Percentiles rank a stretch among this genome's conserved stretches.
phyloP scores from a whole-genome alignment of 805 yeast genomes.

The Lipomyces chichibuensis region DNA sequence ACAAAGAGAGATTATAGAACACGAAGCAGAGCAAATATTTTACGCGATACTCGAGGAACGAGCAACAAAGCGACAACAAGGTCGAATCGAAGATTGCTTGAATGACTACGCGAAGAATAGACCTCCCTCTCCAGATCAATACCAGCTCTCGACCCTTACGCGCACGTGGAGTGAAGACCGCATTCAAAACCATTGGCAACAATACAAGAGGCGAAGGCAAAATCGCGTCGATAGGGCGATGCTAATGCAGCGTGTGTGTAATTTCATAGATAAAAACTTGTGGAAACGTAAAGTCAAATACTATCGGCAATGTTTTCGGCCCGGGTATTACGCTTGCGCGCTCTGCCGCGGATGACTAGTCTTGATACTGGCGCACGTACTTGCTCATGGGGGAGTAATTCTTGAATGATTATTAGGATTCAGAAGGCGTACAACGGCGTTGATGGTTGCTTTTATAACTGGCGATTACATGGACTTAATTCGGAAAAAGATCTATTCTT shows the following conservation, averaged over 20 bases:
- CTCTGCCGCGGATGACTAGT: not conserved
- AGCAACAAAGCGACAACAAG: not conserved
- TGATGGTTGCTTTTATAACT: not conserved
- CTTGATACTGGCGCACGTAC: not conserved
- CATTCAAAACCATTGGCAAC: constrained; percentile 12
- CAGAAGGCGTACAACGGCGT: not conserved
- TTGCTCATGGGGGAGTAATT: not conserved
- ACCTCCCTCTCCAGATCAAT: constrained; percentile 17
- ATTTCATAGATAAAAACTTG: not conserved
- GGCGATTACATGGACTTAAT: not conserved
- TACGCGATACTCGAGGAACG: not conserved
- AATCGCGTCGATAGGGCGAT: not conserved
- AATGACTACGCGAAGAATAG: constrained; percentile 4
- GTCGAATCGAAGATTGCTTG: not conserved
- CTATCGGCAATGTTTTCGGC: not conserved
- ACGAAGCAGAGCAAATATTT: not conserved
- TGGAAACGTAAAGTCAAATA: not conserved
- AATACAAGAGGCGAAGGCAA: not conserved
- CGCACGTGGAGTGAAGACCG: constrained; percentile 16
- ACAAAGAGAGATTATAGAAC: not conserved
- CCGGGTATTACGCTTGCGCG: not conserved
- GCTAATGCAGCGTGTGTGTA: not conserved
- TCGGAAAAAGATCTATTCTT: too few species aligned
- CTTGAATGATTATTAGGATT: too few species aligned
- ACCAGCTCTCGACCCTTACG: constrained; percentile 2